Evolutionary conservation across 2,329 filamentous ascomycete genomes (phyloP).

Genomic region (Diplodia sapinea): DNA sequence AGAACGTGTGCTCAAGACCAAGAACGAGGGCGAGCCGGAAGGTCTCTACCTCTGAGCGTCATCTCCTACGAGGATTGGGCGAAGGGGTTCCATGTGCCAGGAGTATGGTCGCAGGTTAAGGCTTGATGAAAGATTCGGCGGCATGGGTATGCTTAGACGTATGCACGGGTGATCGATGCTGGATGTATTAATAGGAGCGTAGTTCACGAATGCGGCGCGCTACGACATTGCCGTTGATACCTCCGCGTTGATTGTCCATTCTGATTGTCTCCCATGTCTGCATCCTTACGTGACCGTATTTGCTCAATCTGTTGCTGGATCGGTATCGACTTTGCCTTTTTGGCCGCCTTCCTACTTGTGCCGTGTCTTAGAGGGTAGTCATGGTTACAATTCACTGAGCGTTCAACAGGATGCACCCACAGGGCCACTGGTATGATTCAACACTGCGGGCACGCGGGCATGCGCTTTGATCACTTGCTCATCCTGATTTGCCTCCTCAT

Average conservation of each 20-base stretch:
- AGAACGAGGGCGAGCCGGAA: conserved; percentile 97
- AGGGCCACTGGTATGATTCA: too few relatives aligned
- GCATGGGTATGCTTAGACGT: conserved; percentile 26
- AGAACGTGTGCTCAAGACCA: conserved; percentile 95
- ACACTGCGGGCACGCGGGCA: too few relatives aligned
- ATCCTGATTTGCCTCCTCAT: too few relatives aligned
- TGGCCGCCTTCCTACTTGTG: too few relatives aligned
- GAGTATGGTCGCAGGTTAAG: conserved; percentile 4
- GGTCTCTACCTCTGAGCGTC: conserved; percentile 87
- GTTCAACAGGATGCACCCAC: too few relatives aligned
- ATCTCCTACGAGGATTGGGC: background rate
- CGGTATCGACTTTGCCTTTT: too few relatives aligned
- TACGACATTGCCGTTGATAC: conserved; percentile 17
- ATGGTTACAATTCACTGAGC: too few relatives aligned
- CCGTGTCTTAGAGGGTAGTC: too few relatives aligned
- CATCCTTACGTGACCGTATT: too few relatives aligned
- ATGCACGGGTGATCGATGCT: background rate
- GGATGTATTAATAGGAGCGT: conserved; percentile 25
- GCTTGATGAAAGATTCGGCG: background rate
- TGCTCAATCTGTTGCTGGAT: too few relatives aligned
- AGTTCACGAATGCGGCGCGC: conserved; percentile 6
- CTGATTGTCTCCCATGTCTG: background rate
- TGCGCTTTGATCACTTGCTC: too few relatives aligned
- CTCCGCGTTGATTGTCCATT: background rate
- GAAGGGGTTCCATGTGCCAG: background rate